These are phyloP conservation scores for Aphanomyces invadans DNA, from an alignment of 352 stramenopile genomes.

Conservation along the genomic window DNA sequence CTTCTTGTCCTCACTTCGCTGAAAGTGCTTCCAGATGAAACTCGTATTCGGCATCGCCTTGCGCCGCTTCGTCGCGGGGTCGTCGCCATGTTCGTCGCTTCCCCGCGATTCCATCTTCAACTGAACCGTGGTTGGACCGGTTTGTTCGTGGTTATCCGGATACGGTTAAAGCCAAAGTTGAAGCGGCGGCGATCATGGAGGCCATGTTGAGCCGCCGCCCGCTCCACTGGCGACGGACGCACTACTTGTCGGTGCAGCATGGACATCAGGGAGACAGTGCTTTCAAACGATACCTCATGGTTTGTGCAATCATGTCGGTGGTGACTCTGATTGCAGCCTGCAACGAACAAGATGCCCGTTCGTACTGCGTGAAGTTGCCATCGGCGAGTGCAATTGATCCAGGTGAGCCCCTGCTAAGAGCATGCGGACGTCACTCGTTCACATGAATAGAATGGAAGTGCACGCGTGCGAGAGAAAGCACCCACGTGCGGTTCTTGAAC, in stretches of 20 bases:
- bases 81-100: not conserved
- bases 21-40: conserved; percentile 83
- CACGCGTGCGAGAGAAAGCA: not conserved
- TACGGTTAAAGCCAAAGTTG: no score
- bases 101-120: not conserved
- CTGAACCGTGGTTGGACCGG: not conserved
- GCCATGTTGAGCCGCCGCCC: not conserved
- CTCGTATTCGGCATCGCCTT: conserved; percentile 28
- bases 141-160: no score
- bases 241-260: not conserved
- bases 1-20: conserved; percentile 66
- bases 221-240: not conserved
- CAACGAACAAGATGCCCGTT: not conserved
- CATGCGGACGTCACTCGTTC: no score
- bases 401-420: no score
- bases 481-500: not conserved
- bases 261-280: not conserved
- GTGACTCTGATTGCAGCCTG: not conserved
- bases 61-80: not conserved
- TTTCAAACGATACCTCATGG: conserved; percentile 4
- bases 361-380: not conserved
- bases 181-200: no score
- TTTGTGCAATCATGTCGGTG: not conserved
- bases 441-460: not conserved
- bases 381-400: not conserved